These are phyloP conservation scores for Brettanomyces nanus DNA, from an alignment of 805 yeast genomes.

Conservation along the genomic window DNA sequence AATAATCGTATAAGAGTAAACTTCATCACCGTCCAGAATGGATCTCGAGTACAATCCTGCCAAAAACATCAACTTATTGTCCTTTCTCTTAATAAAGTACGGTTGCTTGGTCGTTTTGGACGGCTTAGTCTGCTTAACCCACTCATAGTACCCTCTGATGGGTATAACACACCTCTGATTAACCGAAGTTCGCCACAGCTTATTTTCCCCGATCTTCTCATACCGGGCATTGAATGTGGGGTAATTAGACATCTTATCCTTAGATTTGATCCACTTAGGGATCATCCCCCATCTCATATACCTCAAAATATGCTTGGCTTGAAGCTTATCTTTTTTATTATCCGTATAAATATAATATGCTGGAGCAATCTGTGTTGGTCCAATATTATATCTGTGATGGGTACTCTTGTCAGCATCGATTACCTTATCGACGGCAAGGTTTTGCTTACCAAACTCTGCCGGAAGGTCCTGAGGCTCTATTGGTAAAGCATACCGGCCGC, in stretches of 20 bases:
- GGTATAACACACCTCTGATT: conserved; percentile 66
- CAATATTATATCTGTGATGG: conserved; percentile 44
- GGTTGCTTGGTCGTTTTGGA: conserved; percentile 44
- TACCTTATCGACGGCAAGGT: conserved; percentile 21
- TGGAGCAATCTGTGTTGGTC: conserved; percentile 49
- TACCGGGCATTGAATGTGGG: conserved; percentile 67
- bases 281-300: conserved; percentile 78
- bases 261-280: conserved; percentile 53
- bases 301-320: conserved; percentile 23
- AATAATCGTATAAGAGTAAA: conserved; percentile 55
- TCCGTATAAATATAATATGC: conserved; percentile 21
- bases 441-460: conserved; percentile 27
- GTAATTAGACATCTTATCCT: conserved; percentile 28
- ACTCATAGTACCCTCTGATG: conserved; percentile 79
- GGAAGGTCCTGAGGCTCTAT: conserved; percentile 34
- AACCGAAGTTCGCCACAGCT: conserved; percentile 49
- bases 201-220: conserved; percentile 47
- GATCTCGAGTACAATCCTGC: conserved; percentile 46
- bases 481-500: conserved; percentile 29
- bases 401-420: conserved; percentile 16
- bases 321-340: background rate
- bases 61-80: conserved; percentile 46
- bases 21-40: conserved; percentile 18
- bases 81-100: conserved; percentile 51
- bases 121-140: conserved; percentile 33